Evolutionary conservation across 2,329 filamentous ascomycete species (phyloP), one percentile per base, ranked within the genome.

Genomic region (Colletotrichum tropicicola): DNA sequence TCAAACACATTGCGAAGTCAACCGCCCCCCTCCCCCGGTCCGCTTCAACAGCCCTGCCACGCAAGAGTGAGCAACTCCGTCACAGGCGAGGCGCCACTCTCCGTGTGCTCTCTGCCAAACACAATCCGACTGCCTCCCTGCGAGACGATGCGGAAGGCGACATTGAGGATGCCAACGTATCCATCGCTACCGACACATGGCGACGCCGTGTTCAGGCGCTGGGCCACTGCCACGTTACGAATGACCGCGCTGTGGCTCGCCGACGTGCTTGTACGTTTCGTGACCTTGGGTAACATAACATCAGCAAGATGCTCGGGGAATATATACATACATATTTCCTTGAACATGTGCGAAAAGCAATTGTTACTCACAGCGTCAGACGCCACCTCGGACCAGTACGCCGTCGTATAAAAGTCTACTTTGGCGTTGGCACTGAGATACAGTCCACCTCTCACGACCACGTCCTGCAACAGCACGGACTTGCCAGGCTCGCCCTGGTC

Each of bases 111-210:
- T n/a, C 32, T 60, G 6, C 66, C 66, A 35, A 69, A 68, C 5
- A 55, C 21, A 10, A 67, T 48, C 21, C 39, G 35, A 10, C 21
- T 27, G 3, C 63, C 62, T n/a, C 39, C 48, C 28, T 62, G 44
- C 13, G 66, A 44, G 32, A 69, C 39, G 59, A 69, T 62, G 53
- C 66, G 62, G 48, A 68, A 65, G 23, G 55, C 59, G 9, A 68
- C 53, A 25, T 68, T 69, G 6, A 69, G 57, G 23, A 69, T 67
- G n/a, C 68, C 68, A 6, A 68, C 66, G 27, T 60, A 39, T 2
- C 63, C 66, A 28, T 61, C 56, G 43, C 23, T 19, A 5, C 44
- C 56, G 41, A 57, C 55, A 45, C 68, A 69, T 28, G 51, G 28
- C 21, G 68, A 69, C 10, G 39, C 52, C 27, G 55, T 21, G n/a